phyloP scores from a whole-genome alignment of 495 filamentous ascomycete species.

The Aspergillus conjunctus region DNA sequence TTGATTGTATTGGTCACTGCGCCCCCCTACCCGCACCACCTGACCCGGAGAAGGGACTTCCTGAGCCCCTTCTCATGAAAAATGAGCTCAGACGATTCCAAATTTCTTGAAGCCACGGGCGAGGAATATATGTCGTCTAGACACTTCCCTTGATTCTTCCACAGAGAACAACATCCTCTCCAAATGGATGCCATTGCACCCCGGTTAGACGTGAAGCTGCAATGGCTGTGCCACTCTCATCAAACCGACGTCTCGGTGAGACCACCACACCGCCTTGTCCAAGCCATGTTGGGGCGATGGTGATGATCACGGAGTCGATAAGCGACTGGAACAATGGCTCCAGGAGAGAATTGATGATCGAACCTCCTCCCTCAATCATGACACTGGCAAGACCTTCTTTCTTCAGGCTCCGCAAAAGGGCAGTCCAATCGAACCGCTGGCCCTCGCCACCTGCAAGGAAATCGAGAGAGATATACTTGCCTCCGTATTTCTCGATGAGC shows the following conservation, averaged over 20 bases:
- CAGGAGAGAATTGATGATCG: slow-evolving; percentile 77
- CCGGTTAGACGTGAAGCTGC: slow-evolving; percentile 61
- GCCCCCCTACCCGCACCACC: no score
- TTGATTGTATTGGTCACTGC: no score
- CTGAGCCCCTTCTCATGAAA: no score
- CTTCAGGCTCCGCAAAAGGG: slow-evolving; percentile 56
- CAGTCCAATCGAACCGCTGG: slow-evolving; percentile 58
- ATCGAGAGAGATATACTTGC: slow-evolving; percentile 43
- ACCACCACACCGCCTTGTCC: slow-evolving; percentile 78
- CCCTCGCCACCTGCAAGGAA: slow-evolving; percentile 14
- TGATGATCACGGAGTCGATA: slow-evolving; percentile 78
- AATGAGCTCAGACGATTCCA: no score
- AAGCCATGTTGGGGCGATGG: slow-evolving; percentile 83
- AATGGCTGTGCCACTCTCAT: slow-evolving; percentile 46
- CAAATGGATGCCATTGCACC: slow-evolving; percentile 74
- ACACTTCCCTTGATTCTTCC: slow-evolving; percentile 49
- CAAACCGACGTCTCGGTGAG: slow-evolving; percentile 53
- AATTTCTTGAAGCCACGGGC: background rate
- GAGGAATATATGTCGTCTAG: background rate
- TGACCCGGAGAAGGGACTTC: no score
- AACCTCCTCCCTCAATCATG: slow-evolving; percentile 86
- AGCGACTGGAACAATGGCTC: slow-evolving; percentile 51
- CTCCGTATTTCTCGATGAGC: slow-evolving; percentile 48
- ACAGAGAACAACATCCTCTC: slow-evolving; percentile 76
- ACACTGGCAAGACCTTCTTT: slow-evolving; percentile 66